Evolutionary conservation across 805 yeast species (phyloP), one percentile per base, ranked within the genome.

Genomic region (Yarrowia keelungensis): DNA sequence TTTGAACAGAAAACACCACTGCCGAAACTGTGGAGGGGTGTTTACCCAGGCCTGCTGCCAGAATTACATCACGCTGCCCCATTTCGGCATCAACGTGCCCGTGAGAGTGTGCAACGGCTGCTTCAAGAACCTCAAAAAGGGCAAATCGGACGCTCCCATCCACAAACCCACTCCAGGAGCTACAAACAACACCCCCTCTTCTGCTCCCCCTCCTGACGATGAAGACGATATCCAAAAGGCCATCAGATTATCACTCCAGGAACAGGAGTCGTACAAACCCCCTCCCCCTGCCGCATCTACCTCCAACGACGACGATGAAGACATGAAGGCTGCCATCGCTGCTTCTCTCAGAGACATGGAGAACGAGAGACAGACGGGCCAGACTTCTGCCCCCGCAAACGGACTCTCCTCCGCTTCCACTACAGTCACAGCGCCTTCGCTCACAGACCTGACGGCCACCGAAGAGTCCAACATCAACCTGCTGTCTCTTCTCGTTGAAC

Each of bases 1-100:
- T 76, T 80, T 93, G 70, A 92, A 91, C 76, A 84, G 99, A 75
- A 92, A 94, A 76, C 99, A 95, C 77, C 99, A 95, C 79, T 95
- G 99, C 78, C 84, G 99, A 67, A 89, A 97, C 66, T 95, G 99
- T 79, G 99, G 99, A 32, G 98, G 98, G 3, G 97, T 92, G 0
- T 94, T 84, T 75, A 88, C 97, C 77, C 93, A 90, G 72, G 84
- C 86, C 7, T 97, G 96, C 78, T 91, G 98, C n/a, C 81, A 89
- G 1, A 86, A 90, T 72, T 81, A 78, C 61, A 81, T 87, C 42
- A 88, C 93, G 10, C 80, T 95, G 69, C 94, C 96, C 0, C 88
- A 89, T 56, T 82, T 91, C 62, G 99, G 99, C 0, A 91, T 95
- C 49, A 85, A 86, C 71, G 91, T 89, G 68, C 91, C 96, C 0